Evolutionary conservation across 208 protist genomes (phyloP), one percentile per base, ranked within the genome.

Genomic region (Trypanosomatidae sp.): DNA sequence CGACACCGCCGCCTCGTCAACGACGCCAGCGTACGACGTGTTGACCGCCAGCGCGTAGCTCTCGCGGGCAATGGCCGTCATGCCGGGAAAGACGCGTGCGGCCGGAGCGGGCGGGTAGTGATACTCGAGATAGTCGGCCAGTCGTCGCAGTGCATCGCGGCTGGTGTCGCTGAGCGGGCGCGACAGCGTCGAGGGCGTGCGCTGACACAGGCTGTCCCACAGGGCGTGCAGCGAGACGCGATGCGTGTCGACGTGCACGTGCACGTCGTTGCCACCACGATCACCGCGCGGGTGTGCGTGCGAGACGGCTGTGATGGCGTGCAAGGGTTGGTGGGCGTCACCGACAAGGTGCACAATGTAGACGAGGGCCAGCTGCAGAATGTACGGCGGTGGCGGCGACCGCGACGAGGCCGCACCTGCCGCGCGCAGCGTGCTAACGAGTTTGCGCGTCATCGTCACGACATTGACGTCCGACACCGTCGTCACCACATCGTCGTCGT

Each of bases 301-400:
- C 2, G 72, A 78, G 42, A 77, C 71, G 23, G 61, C 33, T 19
- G 57, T 48, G 0, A 63, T 48, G 16, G 68, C 47, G 53, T 94
- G 86, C 53, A 94, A 56, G 0, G 86, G 86, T 50, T 91, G 81
- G 44, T 94, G 86, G 27, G 84, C 62, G 25, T 94, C 86, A 6
- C 81, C 86, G 33, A 83, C 66, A 24, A 91, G 76, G 61, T 94
- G 86, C 4, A 86, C 41, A 2, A 89, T 45, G 52, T 88, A 69
- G 8, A 61, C 76, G 35, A 88, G 54, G 0, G 80, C 69, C 61
- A 93, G 88, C 33, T 64, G 56, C 4, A 62, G 23, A 41, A 69
- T 47, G 54, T 80, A 93, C 22, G 57, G n/a, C 15, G 61, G 66
- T 10, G 48, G 8, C 28, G 61, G 61, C 0, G 32, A 27, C 13